Evolutionary conservation across 306 rosid species (phyloP), one percentile per base, ranked within the genome.

Genomic region (Morella rubra): DNA sequence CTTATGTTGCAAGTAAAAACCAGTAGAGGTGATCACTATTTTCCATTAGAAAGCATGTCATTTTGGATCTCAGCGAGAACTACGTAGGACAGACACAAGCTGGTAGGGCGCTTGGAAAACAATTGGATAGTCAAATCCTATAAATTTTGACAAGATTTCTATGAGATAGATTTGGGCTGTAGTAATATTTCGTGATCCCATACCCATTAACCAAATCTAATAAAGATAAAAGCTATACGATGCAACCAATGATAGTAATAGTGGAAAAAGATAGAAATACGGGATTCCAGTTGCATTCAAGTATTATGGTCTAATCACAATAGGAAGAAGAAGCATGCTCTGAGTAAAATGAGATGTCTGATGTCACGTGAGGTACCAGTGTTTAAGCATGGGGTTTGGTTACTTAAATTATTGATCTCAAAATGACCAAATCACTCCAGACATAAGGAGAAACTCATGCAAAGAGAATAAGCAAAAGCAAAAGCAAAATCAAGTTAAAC

Each of bases 401-500:
- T 55, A 55, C 61, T 19, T 4, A 5, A n/a, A 19, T 16, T 55
- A 4, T 20, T 19, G 6, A 19, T 19, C 27, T 50, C 54, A 14
- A 10, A 11, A 10, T 19, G 5, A 22, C 40, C 64, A 22, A 4
- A 56, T 9, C 20, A 56, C 40, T 69, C 44, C 64, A 69, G 54
- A 47, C 74, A 44, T 44, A 52, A 54, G 24, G 24, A 54, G 59
- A 32, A 64, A 64, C 20, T 40, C 70, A 64, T 40, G 24, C 22
- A 41, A 42, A 40, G 50, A 41, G 49, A 66, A 71, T 22, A 18
- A 22, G 76, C 59, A 72, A n/a, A 40, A 74, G 50, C 27, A 64
- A 24, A 44, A 78, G 60, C 44, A 75, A 47, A 46, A 45, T 11
- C 71, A 67, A 64, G 18, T 65, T 52, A 56, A 76, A 76, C 49